Evolutionary conservation across 352 stramenopile species (phyloP), one percentile per base, ranked within the genome.

Genomic region (Phytophthora pinifolia): DNA sequence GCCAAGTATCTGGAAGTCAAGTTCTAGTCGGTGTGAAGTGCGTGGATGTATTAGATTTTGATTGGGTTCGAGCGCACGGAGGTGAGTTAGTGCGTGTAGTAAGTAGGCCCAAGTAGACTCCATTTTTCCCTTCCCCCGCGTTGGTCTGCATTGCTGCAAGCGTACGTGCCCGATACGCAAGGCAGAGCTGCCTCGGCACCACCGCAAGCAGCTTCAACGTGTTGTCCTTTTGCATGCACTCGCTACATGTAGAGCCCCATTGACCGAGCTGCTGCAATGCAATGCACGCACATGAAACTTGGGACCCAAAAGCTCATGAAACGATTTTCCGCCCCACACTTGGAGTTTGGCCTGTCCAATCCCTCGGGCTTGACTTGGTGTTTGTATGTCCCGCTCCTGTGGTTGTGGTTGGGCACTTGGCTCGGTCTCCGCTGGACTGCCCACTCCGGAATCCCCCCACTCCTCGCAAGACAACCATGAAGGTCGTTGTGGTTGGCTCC

Each of bases 401-500:
- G 61, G 61, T 49, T 27, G 55, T 49, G 60, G 47, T 49, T 35
- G 45, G 32, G 39, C 35, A 22, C 20, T 22, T 22, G 58, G 39
- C 39, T 33, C 39, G 54, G 15, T 6, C n/a, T 55, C 55, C 62
- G 37, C 37, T 54, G 48, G 50, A 58, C 43, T 62, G 38, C 38
- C 31, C 60, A 68, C 47, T 65, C 61, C 39, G 46, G 34, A 51
- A 61, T 54, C 44, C 34, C 31, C 33, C 17, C 15, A 37, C 22
- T 27, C 13, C 32, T 18, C 31, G 14, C 39, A 36, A 20, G 22
- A 25, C 46, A 43, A 39, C 17, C 8, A 94, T 94, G 84, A 94
- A 92, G 66, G 70, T 94, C 59, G 72, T 92, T 49, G 84, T 94
- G 25, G 84, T 94, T 29, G 84, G 84, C 52, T 86, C 79, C 15